A percentile compares a stretch with the other conserved stretches of the same genome.
phyloP scores from a whole-genome alignment of 176 grass and related monocot genomes.

The Musa itinerans region DNA sequence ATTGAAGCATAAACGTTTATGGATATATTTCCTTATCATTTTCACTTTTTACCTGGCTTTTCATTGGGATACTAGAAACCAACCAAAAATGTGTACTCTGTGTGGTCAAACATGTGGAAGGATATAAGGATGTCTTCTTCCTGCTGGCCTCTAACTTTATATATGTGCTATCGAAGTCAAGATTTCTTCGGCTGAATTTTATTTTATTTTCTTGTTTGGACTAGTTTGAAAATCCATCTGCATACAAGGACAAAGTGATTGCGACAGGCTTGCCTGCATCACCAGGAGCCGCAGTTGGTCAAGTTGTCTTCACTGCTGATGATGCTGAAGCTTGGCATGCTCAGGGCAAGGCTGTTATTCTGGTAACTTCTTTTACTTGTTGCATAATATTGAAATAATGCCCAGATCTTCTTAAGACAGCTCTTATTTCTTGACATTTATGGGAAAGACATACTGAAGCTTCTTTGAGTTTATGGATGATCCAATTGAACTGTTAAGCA shows the following conservation, averaged over 20 bases:
- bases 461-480: background rate
- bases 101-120: too few species aligned
- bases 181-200: background rate
- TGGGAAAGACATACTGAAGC: background rate
- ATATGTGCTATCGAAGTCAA: background rate
- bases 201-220: constrained; percentile 22
- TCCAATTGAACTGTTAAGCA: background rate
- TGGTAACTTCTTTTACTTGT: constrained; percentile 34
- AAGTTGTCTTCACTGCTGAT: constrained; percentile 90
- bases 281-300: constrained; percentile 86
- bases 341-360: constrained; percentile 88
- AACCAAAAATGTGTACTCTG: too few species aligned
- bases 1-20: too few species aligned
- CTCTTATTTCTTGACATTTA: background rate
- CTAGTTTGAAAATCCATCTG: constrained; percentile 77
- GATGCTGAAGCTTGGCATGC: constrained; percentile 92
- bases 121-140: too few species aligned
- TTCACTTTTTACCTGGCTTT: too few species aligned
- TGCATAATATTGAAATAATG: background rate
- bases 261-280: constrained; percentile 82
- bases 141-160: too few species aligned
- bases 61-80: too few species aligned
- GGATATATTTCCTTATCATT: too few species aligned
- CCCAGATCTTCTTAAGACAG: background rate
- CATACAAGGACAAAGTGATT: constrained; percentile 76